A percentile compares a stretch with the other conserved stretches of the same genome.
Conservation (phyloP, 495 filamentous ascomycete species). For the Tuber calosporum region DNA sequence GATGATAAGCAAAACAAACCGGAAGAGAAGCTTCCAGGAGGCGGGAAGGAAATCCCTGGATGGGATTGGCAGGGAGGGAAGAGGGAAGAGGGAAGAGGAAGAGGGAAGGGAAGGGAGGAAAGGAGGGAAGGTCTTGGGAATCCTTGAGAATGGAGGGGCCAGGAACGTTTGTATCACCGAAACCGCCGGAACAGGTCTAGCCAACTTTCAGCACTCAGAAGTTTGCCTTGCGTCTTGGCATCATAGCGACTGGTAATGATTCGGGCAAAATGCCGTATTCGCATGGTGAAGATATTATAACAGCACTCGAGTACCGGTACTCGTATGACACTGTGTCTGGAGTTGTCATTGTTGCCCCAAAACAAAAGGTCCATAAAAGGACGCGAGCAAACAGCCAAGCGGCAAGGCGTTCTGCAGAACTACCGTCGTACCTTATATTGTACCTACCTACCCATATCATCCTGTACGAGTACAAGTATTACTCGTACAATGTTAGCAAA, state of each 20-base stretch:
- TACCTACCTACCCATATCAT: no score
- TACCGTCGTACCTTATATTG: neutral
- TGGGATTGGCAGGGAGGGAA: neutral
- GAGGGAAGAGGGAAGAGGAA: neutral
- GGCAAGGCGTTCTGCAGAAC: neutral
- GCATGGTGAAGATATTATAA: neutral
- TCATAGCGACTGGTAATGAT: neutral
- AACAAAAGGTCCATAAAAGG: neutral
- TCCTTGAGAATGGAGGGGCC: neutral
- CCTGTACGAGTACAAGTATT: no score
- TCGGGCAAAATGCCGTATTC: neutral
- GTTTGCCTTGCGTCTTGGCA: conserved; percentile 3
- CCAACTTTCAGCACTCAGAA: neutral
- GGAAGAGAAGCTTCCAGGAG: neutral
- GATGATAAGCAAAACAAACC: neutral
- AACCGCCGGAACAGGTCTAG: neutral
- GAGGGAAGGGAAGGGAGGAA: neutral
- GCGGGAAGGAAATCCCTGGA: conserved; percentile 2
- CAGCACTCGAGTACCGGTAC: neutral
- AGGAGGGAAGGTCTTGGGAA: no score
- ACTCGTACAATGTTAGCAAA: neutral
- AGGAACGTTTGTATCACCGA: neutral
- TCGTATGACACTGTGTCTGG: neutral
- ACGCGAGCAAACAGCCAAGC: neutral
- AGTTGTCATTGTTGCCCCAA: neutral